Percentiles rank a stretch among this genome's conserved stretches.
These are phyloP conservation scores for Lecanosticta acicola DNA, from an alignment of 2,329 filamentous ascomycete genomes.

Conservation along the genomic window DNA sequence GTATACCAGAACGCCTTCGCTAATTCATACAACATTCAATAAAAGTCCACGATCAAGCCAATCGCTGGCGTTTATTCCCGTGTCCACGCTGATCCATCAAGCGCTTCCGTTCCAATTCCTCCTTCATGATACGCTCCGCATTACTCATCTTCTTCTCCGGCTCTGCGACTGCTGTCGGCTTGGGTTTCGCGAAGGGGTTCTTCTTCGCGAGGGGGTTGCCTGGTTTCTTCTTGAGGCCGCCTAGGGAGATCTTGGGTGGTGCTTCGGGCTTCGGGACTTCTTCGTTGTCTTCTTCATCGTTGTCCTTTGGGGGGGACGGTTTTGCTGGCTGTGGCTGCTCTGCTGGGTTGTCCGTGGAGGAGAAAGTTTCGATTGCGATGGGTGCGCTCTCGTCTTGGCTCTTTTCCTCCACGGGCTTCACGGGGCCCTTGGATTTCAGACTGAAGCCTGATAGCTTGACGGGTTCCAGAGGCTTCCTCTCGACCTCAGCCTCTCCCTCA, in stretches of 20 bases:
- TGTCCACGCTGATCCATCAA: constrained; percentile 27
- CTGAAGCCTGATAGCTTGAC: constrained; percentile 34
- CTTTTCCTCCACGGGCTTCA: constrained; percentile 13
- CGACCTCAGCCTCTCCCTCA: constrained; percentile 39
- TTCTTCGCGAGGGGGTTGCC: constrained; percentile 70
- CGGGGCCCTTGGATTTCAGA: constrained; percentile 26
- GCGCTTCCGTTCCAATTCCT: constrained; percentile 38
- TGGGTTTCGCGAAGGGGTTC: constrained; percentile 66
- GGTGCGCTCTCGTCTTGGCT: constrained; percentile 20
- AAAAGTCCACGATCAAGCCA: constrained; percentile 5
- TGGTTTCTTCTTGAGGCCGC: constrained; percentile 60
- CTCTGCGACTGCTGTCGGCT: constrained; percentile 49
- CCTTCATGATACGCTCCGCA: constrained; percentile 82
- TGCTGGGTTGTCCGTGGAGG: constrained; percentile 18
- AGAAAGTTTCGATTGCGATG: constrained; percentile 29
- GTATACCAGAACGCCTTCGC: constrained; percentile 2
- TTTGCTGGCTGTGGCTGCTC: neutral
- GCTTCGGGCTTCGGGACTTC: constrained; percentile 6
- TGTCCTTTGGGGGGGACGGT: constrained; percentile 3
- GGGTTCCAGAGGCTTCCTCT: constrained; percentile 20
- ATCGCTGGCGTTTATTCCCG: constrained; percentile 17
- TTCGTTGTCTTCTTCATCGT: constrained; percentile 8
- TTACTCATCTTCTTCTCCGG: constrained; percentile 81
- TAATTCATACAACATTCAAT: neutral
- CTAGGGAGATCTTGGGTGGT: constrained; percentile 55